A percentile compares a stretch with the other conserved stretches of the same genome.
Conservation (phyloP, 495 filamentous ascomycete genomes). For the Parathielavia appendiculata region DNA sequence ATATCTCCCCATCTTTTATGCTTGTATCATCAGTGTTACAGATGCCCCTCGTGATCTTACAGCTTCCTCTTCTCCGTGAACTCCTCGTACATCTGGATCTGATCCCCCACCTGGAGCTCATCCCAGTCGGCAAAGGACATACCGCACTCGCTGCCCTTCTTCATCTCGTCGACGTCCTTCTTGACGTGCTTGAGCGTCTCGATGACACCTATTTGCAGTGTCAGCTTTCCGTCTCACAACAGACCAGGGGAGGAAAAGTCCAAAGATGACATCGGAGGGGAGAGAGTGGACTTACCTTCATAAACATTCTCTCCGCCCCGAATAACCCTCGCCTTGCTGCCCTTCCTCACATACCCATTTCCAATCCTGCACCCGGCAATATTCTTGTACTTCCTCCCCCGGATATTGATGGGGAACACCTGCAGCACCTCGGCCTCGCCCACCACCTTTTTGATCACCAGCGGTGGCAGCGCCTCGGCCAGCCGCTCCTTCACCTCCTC, state of each 20-base stretch:
- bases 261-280: neutral
- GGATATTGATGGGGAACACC: conserved; percentile 77
- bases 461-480: conserved; percentile 60
- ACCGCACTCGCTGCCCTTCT: conserved; percentile 88
- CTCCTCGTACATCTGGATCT: conserved; percentile 82
- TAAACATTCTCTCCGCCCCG: conserved; percentile 63
- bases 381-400: conserved; percentile 58
- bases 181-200: conserved; percentile 83
- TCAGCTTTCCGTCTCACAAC: conserved; percentile 14
- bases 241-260: conserved; percentile 2
- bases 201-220: conserved; percentile 54
- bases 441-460: conserved; percentile 59
- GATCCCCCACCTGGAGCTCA: conserved; percentile 73
- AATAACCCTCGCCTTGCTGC: conserved; percentile 63
- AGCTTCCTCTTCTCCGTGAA: conserved; percentile 63
- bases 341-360: conserved; percentile 64
- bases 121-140: conserved; percentile 78
- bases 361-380: conserved; percentile 87
- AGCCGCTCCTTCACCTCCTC: conserved; percentile 72
- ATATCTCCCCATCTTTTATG: neutral
- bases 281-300: conserved; percentile 58
- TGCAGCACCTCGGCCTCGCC: conserved; percentile 86
- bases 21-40: neutral
- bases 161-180: conserved; percentile 82
- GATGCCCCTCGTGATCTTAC: conserved; percentile 33